Base-by-base conservation (phyloP, 345 rosid species). In the Psidium guajava region DNA sequence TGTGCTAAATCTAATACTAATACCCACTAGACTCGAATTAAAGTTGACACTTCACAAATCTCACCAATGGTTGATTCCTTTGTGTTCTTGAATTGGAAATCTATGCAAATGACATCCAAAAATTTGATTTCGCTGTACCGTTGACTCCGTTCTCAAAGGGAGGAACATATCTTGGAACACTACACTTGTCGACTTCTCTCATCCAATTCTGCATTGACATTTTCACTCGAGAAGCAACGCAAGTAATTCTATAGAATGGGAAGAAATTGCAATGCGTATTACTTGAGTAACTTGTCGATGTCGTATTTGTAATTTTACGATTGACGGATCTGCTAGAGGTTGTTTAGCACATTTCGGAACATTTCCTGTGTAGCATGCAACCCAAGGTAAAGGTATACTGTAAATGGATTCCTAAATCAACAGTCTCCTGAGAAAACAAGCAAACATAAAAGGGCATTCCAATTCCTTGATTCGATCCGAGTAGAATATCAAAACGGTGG, bases 401-500 rank as follows among this genome's bases (percentile, higher is more conserved):
- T 36, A 36, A 69, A 32, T 9, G 32, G 47, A 69, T 28, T 53
- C 49, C 42, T 28, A 53, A 51, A n/a, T 6, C 22, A 53, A 53
- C 83, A 82, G 8, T 52, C 15, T 82, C 13, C 21, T 6, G 58
- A 82, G 59, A 82, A 51, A 82, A 51, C 11, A 52, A 40, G 47
- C 58, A 49, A 28, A 53, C 58, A 9, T 16, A 12, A 82, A 82
- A 82, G 18, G 59, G 54, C 44, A 4, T 0, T 3, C 57, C 59
- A 10, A 27, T 82, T 82, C 53, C 59, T 20, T 52, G 16, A 51
- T 51, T 54, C 15, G 10, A 27, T 53, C 83, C 0, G 0, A 56
- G 1, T 47, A 7, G 6, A 57, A 47, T 12, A 59, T 87, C 84
- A 90, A 52, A 87, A 32, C 22, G 64, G 57, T 42, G 90, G 90